Conservation (phyloP, 2,329 filamentous ascomycete genomes). For the Alternaria brassicicola region DNA sequence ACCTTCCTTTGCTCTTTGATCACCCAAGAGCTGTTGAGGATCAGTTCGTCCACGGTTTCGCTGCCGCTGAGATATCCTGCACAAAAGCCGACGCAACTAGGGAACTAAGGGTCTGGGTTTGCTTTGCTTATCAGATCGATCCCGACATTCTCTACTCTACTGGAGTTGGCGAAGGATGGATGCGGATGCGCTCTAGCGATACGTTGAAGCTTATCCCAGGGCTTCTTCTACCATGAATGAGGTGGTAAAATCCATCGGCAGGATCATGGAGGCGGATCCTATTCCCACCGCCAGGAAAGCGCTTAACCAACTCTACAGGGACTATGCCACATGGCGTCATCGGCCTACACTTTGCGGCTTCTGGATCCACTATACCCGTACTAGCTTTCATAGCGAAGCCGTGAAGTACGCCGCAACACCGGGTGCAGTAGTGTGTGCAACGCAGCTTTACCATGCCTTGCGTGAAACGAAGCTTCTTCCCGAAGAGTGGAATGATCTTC, state of each 20-base stretch:
- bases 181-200: neutral
- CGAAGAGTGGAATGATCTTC: neutral
- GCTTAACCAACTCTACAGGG: neutral
- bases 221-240: neutral
- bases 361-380: neutral
- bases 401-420: neutral
- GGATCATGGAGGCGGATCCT: neutral
- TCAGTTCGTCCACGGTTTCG: neutral
- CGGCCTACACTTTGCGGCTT: neutral
- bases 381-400: neutral
- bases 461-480: neutral
- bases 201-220: neutral
- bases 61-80: neutral
- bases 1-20: neutral
- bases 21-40: neutral
- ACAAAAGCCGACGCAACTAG: neutral
- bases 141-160: neutral
- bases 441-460: neutral
- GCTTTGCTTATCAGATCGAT: neutral
- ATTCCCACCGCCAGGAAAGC: accelerated
- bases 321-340: neutral
- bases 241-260: neutral
- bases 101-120: neutral
- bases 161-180: neutral
- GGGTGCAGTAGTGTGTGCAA: neutral